These are phyloP conservation scores for Oenanthe javanica DNA, from an alignment of 140 eudicot species.

Conservation along the genomic window DNA sequence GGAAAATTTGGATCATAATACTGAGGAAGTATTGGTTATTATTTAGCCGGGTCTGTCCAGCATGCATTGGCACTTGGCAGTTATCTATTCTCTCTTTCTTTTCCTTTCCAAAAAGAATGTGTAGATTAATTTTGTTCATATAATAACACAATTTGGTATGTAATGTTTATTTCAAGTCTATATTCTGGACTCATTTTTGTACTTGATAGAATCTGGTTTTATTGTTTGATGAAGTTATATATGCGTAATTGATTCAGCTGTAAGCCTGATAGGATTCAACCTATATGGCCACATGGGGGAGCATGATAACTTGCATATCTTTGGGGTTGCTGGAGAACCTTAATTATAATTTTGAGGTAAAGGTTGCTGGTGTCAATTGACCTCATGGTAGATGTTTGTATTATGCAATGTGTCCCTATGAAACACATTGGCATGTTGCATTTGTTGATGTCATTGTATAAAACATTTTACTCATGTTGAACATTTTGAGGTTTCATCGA, in stretches of 20 bases:
- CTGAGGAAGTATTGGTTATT: background rate
- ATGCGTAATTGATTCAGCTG: background rate
- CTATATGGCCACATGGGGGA: too few species aligned
- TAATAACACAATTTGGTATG: background rate
- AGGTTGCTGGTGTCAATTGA: too few species aligned
- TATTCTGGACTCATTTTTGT: background rate
- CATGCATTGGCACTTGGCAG: background rate
- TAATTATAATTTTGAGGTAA: too few species aligned
- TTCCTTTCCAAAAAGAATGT: background rate
- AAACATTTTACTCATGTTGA: too few species aligned
- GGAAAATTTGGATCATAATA: background rate
- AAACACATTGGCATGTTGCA: too few species aligned
- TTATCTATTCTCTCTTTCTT: background rate
- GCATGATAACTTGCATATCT: too few species aligned
- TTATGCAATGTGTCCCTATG: too few species aligned
- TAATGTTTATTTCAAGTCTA: background rate
- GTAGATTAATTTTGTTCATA: background rate
- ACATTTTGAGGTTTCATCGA: too few species aligned
- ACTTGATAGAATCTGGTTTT: background rate
- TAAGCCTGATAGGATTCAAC: background rate
- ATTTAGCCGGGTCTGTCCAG: background rate
- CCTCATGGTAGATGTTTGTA: too few species aligned
- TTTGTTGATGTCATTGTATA: too few species aligned
- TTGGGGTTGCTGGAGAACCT: too few species aligned
- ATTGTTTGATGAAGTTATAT: background rate